Base-by-base conservation (phyloP, 139 green algal genomes). In the Zygnema cylindricum region DNA sequence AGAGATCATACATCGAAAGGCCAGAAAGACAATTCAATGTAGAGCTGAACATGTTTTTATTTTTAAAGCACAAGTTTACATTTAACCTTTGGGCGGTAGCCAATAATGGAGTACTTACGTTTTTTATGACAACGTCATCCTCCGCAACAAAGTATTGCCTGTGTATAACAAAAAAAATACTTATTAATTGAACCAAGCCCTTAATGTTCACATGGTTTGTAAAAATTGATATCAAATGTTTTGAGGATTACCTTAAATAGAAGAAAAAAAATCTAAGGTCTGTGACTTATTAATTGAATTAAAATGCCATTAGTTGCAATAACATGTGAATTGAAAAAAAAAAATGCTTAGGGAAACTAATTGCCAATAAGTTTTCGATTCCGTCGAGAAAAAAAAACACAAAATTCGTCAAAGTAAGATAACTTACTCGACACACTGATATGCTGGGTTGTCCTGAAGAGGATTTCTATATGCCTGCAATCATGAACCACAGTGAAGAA, bases 111-210 rank as follows among this genome's bases (percentile, higher is more conserved):
- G 77, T 2, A 84, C 77, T 84, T 84, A 84, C 77, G 22, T 84
- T 11, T 63, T 38, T 63, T 21, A 35, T 38, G 3, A 84, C 77
- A 3, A 84, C 77, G 76, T 84, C 77, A 33, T 84, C 25, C 2
- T 84, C 77, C 11, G 49, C 16, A 55, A 84, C 77, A 11, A 84
- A 84, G 38, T 63, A 84, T 38, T 84, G 77, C 77, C 77, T 84
- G 77, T 11, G 11, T 11, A 41, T 11, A 79, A 79, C 36, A 79
- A 3, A 55, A 55, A 41, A 25, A 3, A 79, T 11, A 38, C 36
- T 11, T 11, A 25, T 43, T 79, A 41, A 79, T 79, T 16, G 16
- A 79, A 3, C n/a, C n/a, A n/a, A n/a, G n/a, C n/a, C n/a, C n/a
- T n/a, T n/a, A n/a, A n/a, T n/a, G n/a, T n/a, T n/a, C n/a, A n/a